Conservation (phyloP, 163 green algal genomes). For the Scenedesmus sp. region DNA sequence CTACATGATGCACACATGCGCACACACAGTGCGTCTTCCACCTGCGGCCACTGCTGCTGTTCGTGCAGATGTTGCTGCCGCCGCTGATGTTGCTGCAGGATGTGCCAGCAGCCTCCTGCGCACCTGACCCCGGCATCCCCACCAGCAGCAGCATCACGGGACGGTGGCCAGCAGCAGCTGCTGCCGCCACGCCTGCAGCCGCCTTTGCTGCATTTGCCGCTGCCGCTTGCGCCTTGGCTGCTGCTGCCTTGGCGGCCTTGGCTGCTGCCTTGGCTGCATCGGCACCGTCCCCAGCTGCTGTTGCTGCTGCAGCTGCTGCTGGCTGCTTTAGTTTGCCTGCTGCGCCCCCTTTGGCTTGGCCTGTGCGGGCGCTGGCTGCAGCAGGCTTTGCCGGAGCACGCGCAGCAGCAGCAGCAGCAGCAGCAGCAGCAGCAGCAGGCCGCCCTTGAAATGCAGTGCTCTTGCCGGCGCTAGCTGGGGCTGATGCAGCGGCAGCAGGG, state of each 20-base stretch:
- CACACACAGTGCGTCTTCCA: neutral
- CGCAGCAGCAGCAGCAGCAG: slow-evolving; percentile 6
- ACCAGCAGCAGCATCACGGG: slow-evolving; percentile 30
- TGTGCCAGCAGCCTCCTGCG: neutral
- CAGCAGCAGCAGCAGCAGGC: neutral
- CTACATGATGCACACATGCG: neutral
- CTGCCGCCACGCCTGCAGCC: slow-evolving; percentile 2
- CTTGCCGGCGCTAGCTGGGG: neutral
- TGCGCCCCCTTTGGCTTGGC: neutral
- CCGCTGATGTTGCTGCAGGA: neutral
- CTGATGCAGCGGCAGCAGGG: neutral
- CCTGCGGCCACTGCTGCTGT: neutral
- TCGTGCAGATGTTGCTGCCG: neutral
- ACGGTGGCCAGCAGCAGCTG: neutral
- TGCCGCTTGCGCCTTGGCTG: neutral
- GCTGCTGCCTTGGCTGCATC: slow-evolving; percentile 41
- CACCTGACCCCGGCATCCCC: slow-evolving; percentile 36
- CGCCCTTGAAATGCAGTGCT: neutral
- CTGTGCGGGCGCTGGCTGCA: neutral
- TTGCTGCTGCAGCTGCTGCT: slow-evolving; percentile 33
- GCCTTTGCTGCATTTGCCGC: neutral
- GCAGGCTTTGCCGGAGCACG: neutral
- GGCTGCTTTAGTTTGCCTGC: neutral
- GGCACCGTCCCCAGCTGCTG: neutral
- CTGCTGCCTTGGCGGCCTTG: neutral